These are phyloP conservation scores for Suillus weaverae DNA, from an alignment of 768 basidiomycete genomes.

Conservation along the genomic window DNA sequence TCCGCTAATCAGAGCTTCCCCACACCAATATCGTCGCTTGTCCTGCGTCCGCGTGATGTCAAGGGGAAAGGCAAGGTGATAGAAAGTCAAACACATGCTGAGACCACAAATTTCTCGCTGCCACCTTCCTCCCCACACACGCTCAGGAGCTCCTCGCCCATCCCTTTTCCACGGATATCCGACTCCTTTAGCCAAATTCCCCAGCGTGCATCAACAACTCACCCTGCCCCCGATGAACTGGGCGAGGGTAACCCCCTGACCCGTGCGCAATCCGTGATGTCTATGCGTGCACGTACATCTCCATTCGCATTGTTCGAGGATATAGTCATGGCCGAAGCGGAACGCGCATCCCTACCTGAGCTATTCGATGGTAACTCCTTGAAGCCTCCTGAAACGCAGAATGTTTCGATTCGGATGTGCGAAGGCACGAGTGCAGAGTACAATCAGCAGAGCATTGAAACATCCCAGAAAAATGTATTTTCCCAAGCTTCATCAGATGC, in stretches of 20 bases:
- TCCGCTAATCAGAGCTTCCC: conserved; percentile 11
- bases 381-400: not conserved
- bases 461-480: not conserved
- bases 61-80: conserved; percentile 9
- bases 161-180: not conserved
- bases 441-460: not conserved
- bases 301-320: conserved; percentile 15
- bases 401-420: not conserved
- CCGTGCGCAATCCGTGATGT: not conserved
- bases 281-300: conserved; percentile 14
- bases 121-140: not conserved
- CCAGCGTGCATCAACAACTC: not conserved
- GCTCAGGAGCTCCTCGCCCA: not conserved
- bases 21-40: conserved; percentile 30
- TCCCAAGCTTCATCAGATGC: not conserved
- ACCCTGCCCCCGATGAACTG: too few relatives aligned
- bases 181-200: too few relatives aligned
- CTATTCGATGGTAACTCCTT: not conserved
- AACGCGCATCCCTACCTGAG: not conserved
- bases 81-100: not conserved
- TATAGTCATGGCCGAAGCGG: not conserved
- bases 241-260: not conserved
- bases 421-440: not conserved
- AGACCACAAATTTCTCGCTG: not conserved
- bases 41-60: not conserved